Evolutionary conservation across 2,329 filamentous ascomycete species (phyloP), one percentile per base, ranked within the genome.

Genomic region (Clarireedia monteithiana): DNA sequence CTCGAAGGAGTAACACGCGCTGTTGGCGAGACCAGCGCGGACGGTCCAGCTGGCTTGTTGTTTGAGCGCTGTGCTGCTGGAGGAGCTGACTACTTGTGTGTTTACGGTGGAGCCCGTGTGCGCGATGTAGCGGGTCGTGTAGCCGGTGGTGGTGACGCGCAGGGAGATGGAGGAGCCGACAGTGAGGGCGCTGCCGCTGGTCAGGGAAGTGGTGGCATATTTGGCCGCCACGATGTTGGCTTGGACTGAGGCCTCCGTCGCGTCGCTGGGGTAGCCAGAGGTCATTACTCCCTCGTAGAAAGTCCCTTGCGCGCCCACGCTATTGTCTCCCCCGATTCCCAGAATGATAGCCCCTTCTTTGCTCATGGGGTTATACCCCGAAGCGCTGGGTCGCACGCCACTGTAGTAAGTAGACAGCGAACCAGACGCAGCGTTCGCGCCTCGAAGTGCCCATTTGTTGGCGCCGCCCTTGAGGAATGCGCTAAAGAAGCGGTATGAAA

Each of bases 271-370:
- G 62, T 84, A 85, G 0, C 81, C 81, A 0, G 73, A 69, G 14
- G 81, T 85, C 80, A 86, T 83, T 26, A 79, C 81, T 26, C 82
- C 83, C 68, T 86, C 83, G 67, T 85, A 83, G 64, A 83, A 83
- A 0, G 82, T 85, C 26, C 83, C 82, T 64, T 84, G 80, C 0
- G 74, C 82, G 70, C 69, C 83, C 14, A 42, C 39, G 2, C 63
- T 65, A 34, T 66, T 86, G 62, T 86, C 83, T 6, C 83, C 83
- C 15, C 83, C 83, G 54, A 85, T 84, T n/a, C 83, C 83, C 15
- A 86, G 79, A 56, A 86, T 76, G 47, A 86, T 83, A 55, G 82
- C 77, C 10, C 83, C 83, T 64, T 86, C 82, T 61, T 85, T 84
- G 60, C 64, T 72, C 83, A 86, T 86, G 0, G 77, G 75, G 53